Evolutionary conservation across 1,284 basidiomycete genomes (phyloP), one percentile per base, ranked within the genome.

Genomic region (Ustilago cynodontis): DNA sequence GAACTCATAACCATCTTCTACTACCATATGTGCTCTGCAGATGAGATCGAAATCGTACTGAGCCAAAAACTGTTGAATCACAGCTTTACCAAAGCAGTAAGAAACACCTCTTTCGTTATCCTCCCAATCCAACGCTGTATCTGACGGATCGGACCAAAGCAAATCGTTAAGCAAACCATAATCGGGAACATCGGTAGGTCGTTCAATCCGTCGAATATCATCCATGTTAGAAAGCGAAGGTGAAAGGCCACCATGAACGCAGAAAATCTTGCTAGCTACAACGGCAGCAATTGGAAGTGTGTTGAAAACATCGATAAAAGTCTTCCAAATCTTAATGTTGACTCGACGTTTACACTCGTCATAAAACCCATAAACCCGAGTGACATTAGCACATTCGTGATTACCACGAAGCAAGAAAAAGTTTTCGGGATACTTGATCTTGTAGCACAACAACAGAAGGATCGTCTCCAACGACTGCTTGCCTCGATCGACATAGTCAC

Each of bases 281-380:
- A 99, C 94, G 39, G 97, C 95, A 43, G 97, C 95, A 82, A 99
- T 99, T 52, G 97, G 97, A 13, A 99, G 90, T 81, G 94, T 95
- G 88, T 99, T 99, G 90, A 99, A 99, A 49, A 98, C 96, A 87
- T 99, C 97, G 86, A 98, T 94, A 87, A 99, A 99, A 14, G 95
- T 95, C 88, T 98, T 99, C 97, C 97, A 99, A 43, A 94, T 95
- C 89, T 99, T 99, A 90, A 99, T 96, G 87, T 98, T 98, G 89
- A 94, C 96, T 80, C 97, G 91, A 84, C 97, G 92, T 88, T 99
- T 99, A 90, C 97, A 99, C 88, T 99, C 96, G 88, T 99, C 96
- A 87, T 99, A 99, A 88, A 99, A 99, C 45, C 96, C 96, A 86
- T 99, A 99, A 29, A 99, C 96, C 95, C 97, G 90, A 57, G 96